Evolutionary conservation across 2,329 filamentous ascomycete species (phyloP).

Genomic region (Penicillium sp.): DNA sequence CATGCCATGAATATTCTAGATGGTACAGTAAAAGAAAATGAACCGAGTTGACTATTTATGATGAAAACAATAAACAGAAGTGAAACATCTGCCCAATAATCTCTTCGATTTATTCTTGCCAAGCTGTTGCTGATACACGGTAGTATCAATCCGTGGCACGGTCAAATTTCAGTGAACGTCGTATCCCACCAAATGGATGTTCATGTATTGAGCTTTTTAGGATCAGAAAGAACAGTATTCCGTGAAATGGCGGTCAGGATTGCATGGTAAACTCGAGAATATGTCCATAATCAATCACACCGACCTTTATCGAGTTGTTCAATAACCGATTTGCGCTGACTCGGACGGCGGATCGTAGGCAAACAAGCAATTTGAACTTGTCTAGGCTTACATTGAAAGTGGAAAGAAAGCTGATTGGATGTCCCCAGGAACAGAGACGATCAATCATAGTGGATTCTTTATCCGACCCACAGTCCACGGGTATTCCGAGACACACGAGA

Average conservation of each 20-base stretch:
- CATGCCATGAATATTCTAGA: no score
- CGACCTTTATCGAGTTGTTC: constrained; percentile 68
- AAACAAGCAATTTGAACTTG: constrained; percentile 84
- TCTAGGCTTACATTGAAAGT: constrained; percentile 62
- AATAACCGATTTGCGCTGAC: background rate
- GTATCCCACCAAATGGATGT: constrained; percentile 60
- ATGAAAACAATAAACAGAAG: no score
- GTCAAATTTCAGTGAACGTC: constrained; percentile 67
- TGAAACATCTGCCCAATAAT: no score
- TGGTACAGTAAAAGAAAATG: no score
- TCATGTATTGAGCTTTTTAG: constrained; percentile 62
- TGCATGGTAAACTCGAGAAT: constrained; percentile 63
- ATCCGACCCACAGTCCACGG: constrained; percentile 85
- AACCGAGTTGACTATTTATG: no score
- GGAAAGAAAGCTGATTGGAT: constrained; percentile 64
- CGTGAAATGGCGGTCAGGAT: constrained; percentile 59
- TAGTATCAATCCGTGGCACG: no score
- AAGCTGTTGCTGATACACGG: no score
- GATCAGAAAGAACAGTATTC: constrained; percentile 55
- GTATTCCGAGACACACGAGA: constrained; percentile 73
- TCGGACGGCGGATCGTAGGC: constrained; percentile 80
- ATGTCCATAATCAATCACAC: constrained; percentile 61
- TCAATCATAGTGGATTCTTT: constrained; percentile 68
- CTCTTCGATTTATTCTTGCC: no score
- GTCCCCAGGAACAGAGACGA: constrained; percentile 66